A percentile compares a stretch with the other conserved stretches of the same genome.
Conservation (phyloP, 495 filamentous ascomycete genomes). For the Mytilinidion resinicola region DNA sequence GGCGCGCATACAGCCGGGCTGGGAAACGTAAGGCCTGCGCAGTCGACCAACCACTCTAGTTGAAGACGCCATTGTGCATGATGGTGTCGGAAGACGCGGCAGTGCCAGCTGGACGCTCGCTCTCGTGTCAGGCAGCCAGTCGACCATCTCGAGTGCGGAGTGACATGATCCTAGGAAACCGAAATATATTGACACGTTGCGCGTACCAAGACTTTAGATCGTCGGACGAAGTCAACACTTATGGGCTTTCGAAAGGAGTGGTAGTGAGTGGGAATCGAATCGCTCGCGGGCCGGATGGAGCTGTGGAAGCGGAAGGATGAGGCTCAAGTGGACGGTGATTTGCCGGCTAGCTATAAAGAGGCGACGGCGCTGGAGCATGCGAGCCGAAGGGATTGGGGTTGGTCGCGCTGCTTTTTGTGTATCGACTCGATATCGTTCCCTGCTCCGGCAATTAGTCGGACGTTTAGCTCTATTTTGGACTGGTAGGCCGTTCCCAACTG, state of each 20-base stretch:
- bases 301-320: constrained; percentile 2
- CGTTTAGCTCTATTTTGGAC: not conserved
- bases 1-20: not conserved
- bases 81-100: not conserved
- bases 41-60: not conserved
- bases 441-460: not conserved
- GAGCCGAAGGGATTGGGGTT: constrained; percentile 9
- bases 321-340: constrained; percentile 14
- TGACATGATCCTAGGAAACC: not conserved
- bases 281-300: constrained; percentile 5
- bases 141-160: not conserved
- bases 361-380: constrained; percentile 6
- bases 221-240: not conserved
- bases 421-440: constrained; percentile 4
- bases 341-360: constrained; percentile 14
- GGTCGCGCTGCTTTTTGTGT: constrained; percentile 8
- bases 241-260: not conserved
- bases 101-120: not conserved
- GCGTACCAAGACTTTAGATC: not conserved
- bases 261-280: not conserved
- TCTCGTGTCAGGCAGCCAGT: not conserved
- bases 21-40: not conserved
- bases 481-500: constrained; percentile 20
- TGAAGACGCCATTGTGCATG: not conserved
- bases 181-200: constrained; percentile 9